Conservation (phyloP, 2,329 filamentous ascomycete genomes). For the Purpureocillium takamizusanense region DNA sequence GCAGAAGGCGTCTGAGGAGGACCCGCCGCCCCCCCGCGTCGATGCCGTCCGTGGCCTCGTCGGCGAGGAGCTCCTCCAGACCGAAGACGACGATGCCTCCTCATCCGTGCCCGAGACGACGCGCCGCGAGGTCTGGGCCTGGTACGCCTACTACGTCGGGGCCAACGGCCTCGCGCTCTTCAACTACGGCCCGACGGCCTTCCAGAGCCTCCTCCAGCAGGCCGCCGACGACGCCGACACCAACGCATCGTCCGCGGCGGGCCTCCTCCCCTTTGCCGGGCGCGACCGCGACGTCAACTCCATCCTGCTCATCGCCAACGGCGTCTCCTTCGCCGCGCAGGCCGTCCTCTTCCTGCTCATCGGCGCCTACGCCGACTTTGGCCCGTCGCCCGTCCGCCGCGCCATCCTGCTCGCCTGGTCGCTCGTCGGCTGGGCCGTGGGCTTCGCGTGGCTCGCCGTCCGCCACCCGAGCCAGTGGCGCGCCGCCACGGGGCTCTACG, state of each 20-base stretch:
- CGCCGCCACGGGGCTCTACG: slow-evolving; percentile 51
- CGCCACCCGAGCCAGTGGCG: slow-evolving; percentile 52
- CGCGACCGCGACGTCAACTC: slow-evolving; percentile 50
- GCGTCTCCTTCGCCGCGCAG: slow-evolving; percentile 60
- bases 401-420: slow-evolving; percentile 48
- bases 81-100: too few relatives aligned
- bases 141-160: slow-evolving; percentile 50
- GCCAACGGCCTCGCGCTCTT: slow-evolving; percentile 55
- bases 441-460: slow-evolving; percentile 60
- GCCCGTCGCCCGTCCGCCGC: slow-evolving; percentile 50
- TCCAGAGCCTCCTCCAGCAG: slow-evolving; percentile 55
- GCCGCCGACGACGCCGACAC: slow-evolving; percentile 37
- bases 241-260: slow-evolving; percentile 18
- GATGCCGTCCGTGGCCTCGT: too few relatives aligned
- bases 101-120: too few relatives aligned
- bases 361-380: slow-evolving; percentile 53
- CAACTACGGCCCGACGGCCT: slow-evolving; percentile 56
- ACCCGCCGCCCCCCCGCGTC: too few relatives aligned
- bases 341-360: slow-evolving; percentile 45
- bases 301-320: slow-evolving; percentile 57
- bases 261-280: slow-evolving; percentile 46
- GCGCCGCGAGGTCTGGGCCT: slow-evolving; percentile 1
- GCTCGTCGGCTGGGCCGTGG: slow-evolving; percentile 51
- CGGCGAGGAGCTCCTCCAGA: too few relatives aligned
- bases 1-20: too few relatives aligned